Conservation (phyloP, 2,329 filamentous ascomycete genomes). For the Botrytis fabae region DNA sequence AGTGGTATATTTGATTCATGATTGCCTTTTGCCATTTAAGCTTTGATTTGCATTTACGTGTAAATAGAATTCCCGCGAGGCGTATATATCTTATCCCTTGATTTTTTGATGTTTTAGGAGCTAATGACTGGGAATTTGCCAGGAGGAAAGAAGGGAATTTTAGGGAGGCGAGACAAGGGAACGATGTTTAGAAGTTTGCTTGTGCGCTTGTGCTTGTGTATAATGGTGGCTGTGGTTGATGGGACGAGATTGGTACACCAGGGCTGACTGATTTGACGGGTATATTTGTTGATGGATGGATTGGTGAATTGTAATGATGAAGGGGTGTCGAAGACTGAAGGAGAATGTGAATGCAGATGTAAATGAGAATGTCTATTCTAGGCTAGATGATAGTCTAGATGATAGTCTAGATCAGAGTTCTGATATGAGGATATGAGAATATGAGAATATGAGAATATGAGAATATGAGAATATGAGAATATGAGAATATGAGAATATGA, state of each 20-base stretch:
- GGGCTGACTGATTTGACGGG: background rate
- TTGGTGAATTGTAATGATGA: background rate
- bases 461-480: background rate
- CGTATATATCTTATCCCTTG: background rate
- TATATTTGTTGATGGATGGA: background rate
- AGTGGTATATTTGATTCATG: background rate
- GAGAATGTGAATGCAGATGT: background rate
- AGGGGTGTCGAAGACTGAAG: background rate
- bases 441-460: background rate
- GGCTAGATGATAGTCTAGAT: background rate
- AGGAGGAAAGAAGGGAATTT: background rate
- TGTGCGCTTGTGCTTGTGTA: background rate
- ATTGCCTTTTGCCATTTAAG: background rate
- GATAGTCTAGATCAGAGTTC: background rate
- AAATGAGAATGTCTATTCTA: background rate
- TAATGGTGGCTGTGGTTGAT: background rate
- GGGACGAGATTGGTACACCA: background rate
- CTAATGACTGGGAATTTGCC: background rate
- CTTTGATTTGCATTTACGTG: background rate
- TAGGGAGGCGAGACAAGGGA: background rate
- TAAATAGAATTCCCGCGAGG: background rate
- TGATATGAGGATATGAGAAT: background rate
- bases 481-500: background rate
- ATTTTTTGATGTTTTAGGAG: background rate
- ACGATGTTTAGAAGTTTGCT: background rate